phyloP scores from a whole-genome alignment of 1,139 yeast genomes.

The Taphrina populina region DNA sequence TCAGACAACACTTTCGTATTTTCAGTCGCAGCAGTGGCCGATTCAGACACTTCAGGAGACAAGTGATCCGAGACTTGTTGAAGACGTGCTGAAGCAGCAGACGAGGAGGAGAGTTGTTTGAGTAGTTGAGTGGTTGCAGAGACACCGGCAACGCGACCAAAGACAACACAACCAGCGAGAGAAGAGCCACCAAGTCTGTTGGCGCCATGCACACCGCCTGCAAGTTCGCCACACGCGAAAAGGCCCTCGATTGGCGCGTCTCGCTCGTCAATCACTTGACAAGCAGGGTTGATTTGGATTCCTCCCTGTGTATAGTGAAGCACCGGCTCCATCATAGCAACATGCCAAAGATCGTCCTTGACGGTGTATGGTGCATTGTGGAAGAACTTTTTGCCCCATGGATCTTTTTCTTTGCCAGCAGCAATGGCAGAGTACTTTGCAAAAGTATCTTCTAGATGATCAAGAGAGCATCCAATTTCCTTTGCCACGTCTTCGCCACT shows the following conservation, averaged over 20 bases:
- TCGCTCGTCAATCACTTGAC: slow-evolving; percentile 55
- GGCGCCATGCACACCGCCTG: slow-evolving; percentile 80
- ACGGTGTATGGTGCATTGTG: slow-evolving; percentile 53
- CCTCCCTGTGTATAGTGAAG: slow-evolving; percentile 90
- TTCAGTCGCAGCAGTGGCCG: slow-evolving; percentile 3
- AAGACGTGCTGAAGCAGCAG: slow-evolving; percentile 27
- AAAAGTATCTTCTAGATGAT: slow-evolving; percentile 48
- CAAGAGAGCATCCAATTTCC: slow-evolving; percentile 49
- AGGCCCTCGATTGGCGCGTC: slow-evolving; percentile 56
- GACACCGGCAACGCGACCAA: slow-evolving; percentile 65
- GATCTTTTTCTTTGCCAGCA: slow-evolving; percentile 49
- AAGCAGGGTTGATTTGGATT: slow-evolving; percentile 59
- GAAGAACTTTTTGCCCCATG: slow-evolving; percentile 55
- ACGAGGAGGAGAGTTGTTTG: slow-evolving; percentile 11
- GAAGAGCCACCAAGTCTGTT: slow-evolving; percentile 78
- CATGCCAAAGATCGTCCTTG: slow-evolving; percentile 46
- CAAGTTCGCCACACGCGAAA: slow-evolving; percentile 77
- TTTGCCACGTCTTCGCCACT: slow-evolving; percentile 54
- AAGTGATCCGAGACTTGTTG: slow-evolving; percentile 31
- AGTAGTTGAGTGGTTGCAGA: slow-evolving; percentile 24
- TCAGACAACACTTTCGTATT: slow-evolving; percentile 38
- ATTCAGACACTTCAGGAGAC: slow-evolving; percentile 3
- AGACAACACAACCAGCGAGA: slow-evolving; percentile 75
- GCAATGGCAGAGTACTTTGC: slow-evolving; percentile 54
- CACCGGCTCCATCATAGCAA: slow-evolving; percentile 66